Base-by-base conservation (phyloP, 208 protist species). In the Trypanosoma cruzi region DNA sequence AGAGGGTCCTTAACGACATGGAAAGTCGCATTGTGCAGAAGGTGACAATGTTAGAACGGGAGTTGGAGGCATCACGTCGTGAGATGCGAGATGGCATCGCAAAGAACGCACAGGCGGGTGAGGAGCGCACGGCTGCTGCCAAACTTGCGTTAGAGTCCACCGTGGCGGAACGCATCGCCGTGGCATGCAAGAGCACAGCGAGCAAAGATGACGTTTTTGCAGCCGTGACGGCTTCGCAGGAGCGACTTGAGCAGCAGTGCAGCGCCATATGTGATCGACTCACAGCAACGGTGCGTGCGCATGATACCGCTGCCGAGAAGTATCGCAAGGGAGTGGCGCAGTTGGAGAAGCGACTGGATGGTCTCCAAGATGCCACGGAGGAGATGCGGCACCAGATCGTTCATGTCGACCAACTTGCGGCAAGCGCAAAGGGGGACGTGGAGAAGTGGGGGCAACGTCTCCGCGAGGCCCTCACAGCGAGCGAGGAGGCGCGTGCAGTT, bases 301-400 rank as follows among this genome's bases (percentile, higher is more conserved):
- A 55, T 42, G 61, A 66, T 13, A 28, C 61, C 29, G 48, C 4
- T 31, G 24, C 62, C 18, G 65, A 79, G 67, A 60, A 61, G 53
- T 44, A 67, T 6, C 63, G 67, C 8, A 72, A 54, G 52, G 32
- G 14, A 50, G 34, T 55, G n/a, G 46, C 46, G 4, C 36, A 40
- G 14, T 31, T 68, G n/a, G 59, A 75, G 40, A 37, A 68, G 16
- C 37, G n/a, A n/a, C 36, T 75, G 13, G 13, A 18, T 44, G 48
- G 32, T 1, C 1, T 62, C 14, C 69, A 68, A 26, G 28, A 52
- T 10, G 32, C 50, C 28, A 29, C 34, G 34, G 60, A 63, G 34
- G 60, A 55, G 49, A 60, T 73, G 6, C 64, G 74, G 64, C 74
- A 77, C 44, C 69, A 81, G 28, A 61, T 83, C 46, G 49, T 55